Percentiles rank a stretch among this genome's conserved stretches.
These are phyloP conservation scores for Jamesozyma hellenica DNA, from an alignment of 805 yeast species.

Conservation along the genomic window DNA sequence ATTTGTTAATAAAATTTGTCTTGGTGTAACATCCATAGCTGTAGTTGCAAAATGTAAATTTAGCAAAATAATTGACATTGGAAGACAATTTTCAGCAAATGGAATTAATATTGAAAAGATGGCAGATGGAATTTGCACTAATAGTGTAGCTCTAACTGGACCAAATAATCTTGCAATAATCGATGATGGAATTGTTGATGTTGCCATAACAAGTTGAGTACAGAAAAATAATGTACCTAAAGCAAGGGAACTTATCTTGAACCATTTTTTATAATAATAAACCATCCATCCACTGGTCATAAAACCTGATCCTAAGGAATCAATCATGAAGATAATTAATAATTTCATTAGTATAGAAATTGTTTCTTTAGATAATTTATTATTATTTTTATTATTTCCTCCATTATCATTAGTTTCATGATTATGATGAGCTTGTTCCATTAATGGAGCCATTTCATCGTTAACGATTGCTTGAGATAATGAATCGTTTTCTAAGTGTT, in stretches of 20 bases:
- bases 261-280: slow-evolving; percentile 59
- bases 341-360: slow-evolving; percentile 37
- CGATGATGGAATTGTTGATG: slow-evolving; percentile 72
- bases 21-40: slow-evolving; percentile 87
- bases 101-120: slow-evolving; percentile 49
- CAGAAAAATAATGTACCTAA: slow-evolving; percentile 61
- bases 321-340: slow-evolving; percentile 61
- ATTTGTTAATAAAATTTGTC: slow-evolving; percentile 69
- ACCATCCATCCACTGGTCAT: slow-evolving; percentile 86
- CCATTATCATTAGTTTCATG: background rate
- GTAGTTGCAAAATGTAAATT: slow-evolving; percentile 51
- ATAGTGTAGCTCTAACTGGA: slow-evolving; percentile 65
- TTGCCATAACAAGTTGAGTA: slow-evolving; percentile 51
- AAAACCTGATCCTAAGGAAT: slow-evolving; percentile 81
- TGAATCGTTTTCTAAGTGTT: slow-evolving; percentile 9
- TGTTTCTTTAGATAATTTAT: slow-evolving; percentile 34
- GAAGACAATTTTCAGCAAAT: slow-evolving; percentile 29
- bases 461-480: slow-evolving; percentile 14
- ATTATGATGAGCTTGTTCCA: slow-evolving; percentile 7
- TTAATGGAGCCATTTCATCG: slow-evolving; percentile 21
- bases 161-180: slow-evolving; percentile 56
- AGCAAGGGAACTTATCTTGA: slow-evolving; percentile 41
- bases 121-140: slow-evolving; percentile 73
- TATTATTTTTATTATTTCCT: background rate
- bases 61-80: slow-evolving; percentile 41